Evolutionary conservation across 2,329 filamentous ascomycete genomes (phyloP).

Genomic region (Curvularia eragrostidis): DNA sequence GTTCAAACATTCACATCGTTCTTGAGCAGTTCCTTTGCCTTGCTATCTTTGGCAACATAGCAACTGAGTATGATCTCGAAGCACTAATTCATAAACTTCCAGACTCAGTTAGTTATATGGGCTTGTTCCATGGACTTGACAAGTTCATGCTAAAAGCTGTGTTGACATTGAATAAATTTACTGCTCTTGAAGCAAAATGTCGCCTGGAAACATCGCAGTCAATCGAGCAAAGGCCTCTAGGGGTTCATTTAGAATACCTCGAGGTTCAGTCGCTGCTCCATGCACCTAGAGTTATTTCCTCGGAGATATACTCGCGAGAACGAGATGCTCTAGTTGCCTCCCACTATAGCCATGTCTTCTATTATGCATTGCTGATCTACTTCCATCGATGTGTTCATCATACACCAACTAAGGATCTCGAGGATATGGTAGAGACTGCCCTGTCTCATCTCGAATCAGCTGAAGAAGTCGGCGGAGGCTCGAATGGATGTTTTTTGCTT

Average conservation of each 20-base stretch:
- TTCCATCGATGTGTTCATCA: not conserved
- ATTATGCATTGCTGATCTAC: not conserved
- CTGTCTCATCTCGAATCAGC: not conserved
- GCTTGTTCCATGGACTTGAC: not conserved
- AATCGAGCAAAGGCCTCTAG: not conserved
- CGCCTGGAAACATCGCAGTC: not conserved
- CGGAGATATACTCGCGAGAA: not conserved
- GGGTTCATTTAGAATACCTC: not conserved
- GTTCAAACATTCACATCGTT: not conserved
- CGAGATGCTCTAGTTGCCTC: not conserved
- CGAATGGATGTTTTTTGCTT: not conserved
- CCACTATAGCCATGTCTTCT: not conserved
- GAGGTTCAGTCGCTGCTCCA: not conserved
- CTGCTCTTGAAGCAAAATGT: not conserved
- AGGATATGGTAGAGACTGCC: not conserved
- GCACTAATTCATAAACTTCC: not conserved
- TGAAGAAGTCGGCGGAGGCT: not conserved
- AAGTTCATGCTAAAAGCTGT: not conserved
- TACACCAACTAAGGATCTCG: not conserved
- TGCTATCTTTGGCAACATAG: not conserved
- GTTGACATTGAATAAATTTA: not conserved
- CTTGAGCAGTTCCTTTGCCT: not conserved
- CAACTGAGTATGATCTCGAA: not conserved
- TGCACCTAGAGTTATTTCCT: not conserved
- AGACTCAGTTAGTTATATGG: not conserved